phyloP scores from a whole-genome alignment of 78 protist species.

The Dictyostelium brefeldianum region DNA sequence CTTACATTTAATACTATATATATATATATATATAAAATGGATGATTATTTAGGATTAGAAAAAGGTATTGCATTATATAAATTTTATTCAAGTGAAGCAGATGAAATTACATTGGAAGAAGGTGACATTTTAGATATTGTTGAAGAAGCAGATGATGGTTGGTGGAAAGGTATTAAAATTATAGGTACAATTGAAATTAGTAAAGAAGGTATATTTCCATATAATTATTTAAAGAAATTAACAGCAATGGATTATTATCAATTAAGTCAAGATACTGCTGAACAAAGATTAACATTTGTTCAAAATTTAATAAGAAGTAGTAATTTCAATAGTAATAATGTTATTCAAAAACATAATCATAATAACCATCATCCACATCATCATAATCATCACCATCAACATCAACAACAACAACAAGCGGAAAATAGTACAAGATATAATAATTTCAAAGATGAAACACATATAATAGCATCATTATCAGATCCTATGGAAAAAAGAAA shows the following conservation, averaged over 20 bases:
- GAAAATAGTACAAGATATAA: background rate
- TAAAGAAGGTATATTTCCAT: slow-evolving; percentile 69
- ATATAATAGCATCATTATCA: slow-evolving; percentile 34
- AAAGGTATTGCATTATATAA: slow-evolving; percentile 63
- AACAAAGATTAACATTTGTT: background rate
- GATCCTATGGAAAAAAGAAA: slow-evolving; percentile 40
- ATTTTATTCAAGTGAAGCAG: slow-evolving; percentile 55
- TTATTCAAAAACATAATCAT: too few relatives aligned
- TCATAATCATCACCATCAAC: background rate
- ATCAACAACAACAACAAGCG: background rate
- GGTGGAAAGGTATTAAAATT: slow-evolving; percentile 66
- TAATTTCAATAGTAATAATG: too few relatives aligned
- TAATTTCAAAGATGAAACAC: slow-evolving; percentile 11
- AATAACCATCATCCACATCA: background rate
- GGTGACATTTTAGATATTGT: slow-evolving; percentile 60
- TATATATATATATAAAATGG: too few relatives aligned
- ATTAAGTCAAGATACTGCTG: background rate
- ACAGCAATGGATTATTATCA: slow-evolving; percentile 19
- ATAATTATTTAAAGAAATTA: slow-evolving; percentile 46
- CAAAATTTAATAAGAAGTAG: background rate
- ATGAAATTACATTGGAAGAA: slow-evolving; percentile 62
- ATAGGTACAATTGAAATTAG: background rate
- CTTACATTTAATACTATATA: too few relatives aligned
- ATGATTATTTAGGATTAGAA: background rate
- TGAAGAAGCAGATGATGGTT: slow-evolving; percentile 74